Percentiles rank a stretch among this genome's conserved stretches.
phyloP scores from a whole-genome alignment of 345 rosid genomes.

The Camelina laxa region DNA sequence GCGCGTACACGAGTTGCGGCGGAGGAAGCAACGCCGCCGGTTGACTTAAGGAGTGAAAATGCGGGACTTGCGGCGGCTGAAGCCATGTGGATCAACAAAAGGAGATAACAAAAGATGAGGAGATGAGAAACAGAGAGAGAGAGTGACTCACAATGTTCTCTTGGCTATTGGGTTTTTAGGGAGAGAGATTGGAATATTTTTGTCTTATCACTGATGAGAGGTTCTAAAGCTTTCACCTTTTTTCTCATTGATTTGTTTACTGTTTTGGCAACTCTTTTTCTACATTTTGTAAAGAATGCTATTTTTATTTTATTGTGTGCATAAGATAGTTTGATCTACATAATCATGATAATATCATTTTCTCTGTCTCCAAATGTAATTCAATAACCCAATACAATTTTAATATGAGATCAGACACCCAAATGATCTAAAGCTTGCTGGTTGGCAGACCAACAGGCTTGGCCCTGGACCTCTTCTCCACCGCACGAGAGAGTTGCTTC shows the following conservation, averaged over 20 bases:
- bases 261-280: background rate
- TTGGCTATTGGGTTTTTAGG: background rate
- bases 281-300: background rate
- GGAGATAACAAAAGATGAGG: constrained; percentile 1
- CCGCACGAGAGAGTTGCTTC: constrained; percentile 61
- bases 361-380: background rate
- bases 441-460: constrained; percentile 58
- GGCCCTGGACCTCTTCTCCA: constrained; percentile 68
- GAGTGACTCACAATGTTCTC: constrained; percentile 37
- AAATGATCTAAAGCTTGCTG: constrained; percentile 55
- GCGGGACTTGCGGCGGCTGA: constrained; percentile 69
- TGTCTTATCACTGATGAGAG: constrained; percentile 69
- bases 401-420: background rate
- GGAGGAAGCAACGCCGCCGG: constrained; percentile 41
- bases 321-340: constrained; percentile 12
- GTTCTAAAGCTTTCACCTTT: background rate
- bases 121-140: constrained; percentile 23
- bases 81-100: constrained; percentile 53
- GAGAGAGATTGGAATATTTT: constrained; percentile 13
- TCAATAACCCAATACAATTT: constrained; percentile 1
- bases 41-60: constrained; percentile 61
- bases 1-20: constrained; percentile 48
- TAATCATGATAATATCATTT: constrained; percentile 1
- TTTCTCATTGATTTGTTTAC: too few species aligned
- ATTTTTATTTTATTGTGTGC: background rate